Percentiles rank a stretch among this genome's conserved stretches.
phyloP scores from a whole-genome alignment of 192 early-diverging fungal species.

The Backusella morwellensis region DNA sequence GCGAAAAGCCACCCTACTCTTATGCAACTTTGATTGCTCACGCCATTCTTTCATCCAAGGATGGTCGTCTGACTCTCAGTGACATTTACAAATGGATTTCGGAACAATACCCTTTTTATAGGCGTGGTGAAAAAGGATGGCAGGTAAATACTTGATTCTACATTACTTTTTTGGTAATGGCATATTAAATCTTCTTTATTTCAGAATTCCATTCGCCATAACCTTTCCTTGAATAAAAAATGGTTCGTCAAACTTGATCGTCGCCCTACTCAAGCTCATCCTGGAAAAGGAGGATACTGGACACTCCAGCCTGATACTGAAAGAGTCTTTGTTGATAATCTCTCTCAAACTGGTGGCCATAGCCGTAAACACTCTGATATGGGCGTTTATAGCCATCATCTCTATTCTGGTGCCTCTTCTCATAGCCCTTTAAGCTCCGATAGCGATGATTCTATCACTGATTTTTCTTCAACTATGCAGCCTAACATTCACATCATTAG shows the following conservation, averaged over 20 bases:
- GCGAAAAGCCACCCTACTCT: constrained; percentile 66
- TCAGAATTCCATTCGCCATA: constrained; percentile 88
- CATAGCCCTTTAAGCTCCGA: background rate
- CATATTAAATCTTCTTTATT: background rate
- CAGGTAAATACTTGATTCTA: constrained; percentile 48
- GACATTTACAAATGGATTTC: constrained; percentile 87
- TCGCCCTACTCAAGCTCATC: constrained; percentile 53
- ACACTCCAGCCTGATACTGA: constrained; percentile 38
- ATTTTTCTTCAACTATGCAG: background rate
- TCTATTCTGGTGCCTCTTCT: background rate
- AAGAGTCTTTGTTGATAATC: constrained; percentile 29
- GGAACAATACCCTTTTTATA: constrained; percentile 67
- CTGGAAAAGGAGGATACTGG: constrained; percentile 72
- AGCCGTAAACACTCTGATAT: constrained; percentile 26
- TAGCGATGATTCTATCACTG: background rate
- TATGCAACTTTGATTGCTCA: constrained; percentile 83
- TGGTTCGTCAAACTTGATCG: constrained; percentile 75
- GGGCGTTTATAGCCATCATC: constrained; percentile 5
- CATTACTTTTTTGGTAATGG: background rate
- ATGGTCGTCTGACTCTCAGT: constrained; percentile 66
- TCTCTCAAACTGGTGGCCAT: constrained; percentile 26
- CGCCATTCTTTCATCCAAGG: constrained; percentile 64
- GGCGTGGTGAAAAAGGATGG: constrained; percentile 69
- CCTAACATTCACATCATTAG: constrained; percentile 1
- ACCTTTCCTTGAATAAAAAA: constrained; percentile 76